Evolutionary conservation across 2,329 filamentous ascomycete genomes (phyloP), one percentile per base, ranked within the genome.

Genomic region (Arachnopeziza araneosa): DNA sequence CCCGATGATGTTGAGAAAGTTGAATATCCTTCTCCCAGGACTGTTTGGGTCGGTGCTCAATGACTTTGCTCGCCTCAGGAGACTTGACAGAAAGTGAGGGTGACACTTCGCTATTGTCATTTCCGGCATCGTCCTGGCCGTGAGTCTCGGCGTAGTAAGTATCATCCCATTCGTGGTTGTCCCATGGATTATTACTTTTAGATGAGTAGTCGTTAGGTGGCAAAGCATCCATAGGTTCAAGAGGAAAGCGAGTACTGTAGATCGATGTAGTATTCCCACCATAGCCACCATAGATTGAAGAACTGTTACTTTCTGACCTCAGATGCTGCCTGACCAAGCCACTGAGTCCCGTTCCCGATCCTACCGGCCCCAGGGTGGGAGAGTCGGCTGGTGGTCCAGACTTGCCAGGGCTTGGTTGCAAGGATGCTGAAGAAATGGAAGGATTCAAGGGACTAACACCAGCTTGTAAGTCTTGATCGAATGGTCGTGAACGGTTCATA

Each of bases 261-360:
- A 63, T 75, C 50, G 73, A 76, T 10, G 77, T 77, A 24, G 75
- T 75, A 59, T 76, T 76, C 26, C 63, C 64, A 6, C 83, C 84
- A 44, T 44, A 44, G 36, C 36, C 36, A 24, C 83, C 84, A 66
- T 91, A 91, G 24, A 95, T 80, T 0, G 91, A 96, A 0, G 93
- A 98, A 17, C 85, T 82, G 60, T 87, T 88, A 75, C 93, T 98
- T 64, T 88, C 85, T 36, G 85, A 85, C 55, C 95, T 86, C 50
- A 98, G 77, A 77, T 98, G 95, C 63, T 93, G 88, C 32, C 89
- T 85, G 52, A 96, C 87, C 78, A 96, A 83, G 1, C 89, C 89
- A 68, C 88, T 93, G 19, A 97, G 79, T 0, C 90, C 91, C 21
- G 77, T 76, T 19, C 78, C 78, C 2, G 49, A 44, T 5, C 36